Conservation (phyloP, 805 yeast species). For the Pichia paraexigua region DNA sequence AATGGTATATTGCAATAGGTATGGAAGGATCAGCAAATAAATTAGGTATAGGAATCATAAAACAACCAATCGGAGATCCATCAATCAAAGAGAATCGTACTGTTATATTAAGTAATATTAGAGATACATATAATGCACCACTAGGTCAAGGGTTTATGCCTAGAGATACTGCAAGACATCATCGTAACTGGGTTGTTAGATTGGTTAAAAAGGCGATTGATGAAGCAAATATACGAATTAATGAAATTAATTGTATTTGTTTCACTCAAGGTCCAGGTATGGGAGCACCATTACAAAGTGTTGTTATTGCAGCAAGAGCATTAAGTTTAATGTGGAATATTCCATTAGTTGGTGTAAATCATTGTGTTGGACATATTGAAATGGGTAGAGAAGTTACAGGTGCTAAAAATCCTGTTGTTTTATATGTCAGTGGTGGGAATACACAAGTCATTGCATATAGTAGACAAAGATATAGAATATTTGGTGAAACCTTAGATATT, state of each 20-base stretch:
- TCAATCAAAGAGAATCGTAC: constrained; percentile 54
- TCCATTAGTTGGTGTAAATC: constrained; percentile 92
- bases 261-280: constrained; percentile 99
- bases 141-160: constrained; percentile 98
- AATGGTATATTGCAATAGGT: constrained; percentile 69
- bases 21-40: constrained; percentile 97
- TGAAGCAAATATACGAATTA: constrained; percentile 45
- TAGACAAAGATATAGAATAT: constrained; percentile 87
- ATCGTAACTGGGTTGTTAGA: constrained; percentile 87
- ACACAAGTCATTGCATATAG: constrained; percentile 98
- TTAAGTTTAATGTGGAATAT: constrained; percentile 68
- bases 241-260: constrained; percentile 70
- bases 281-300: constrained; percentile 97
- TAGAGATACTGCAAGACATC: constrained; percentile 94
- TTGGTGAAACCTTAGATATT: constrained; percentile 97
- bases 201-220: constrained; percentile 56
- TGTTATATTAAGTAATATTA: constrained; percentile 67
- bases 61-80: constrained; percentile 53
- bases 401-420: constrained; percentile 94
- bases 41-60: constrained; percentile 86
- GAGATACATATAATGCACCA: constrained; percentile 94
- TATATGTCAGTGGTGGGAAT: constrained; percentile 97
- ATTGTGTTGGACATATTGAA: constrained; percentile 96
- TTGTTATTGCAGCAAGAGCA: constrained; percentile 87
- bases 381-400: constrained; percentile 99